phyloP scores from a whole-genome alignment of 371 early-diverging fungal species.

The Syncephalastrum monosporum region DNA sequence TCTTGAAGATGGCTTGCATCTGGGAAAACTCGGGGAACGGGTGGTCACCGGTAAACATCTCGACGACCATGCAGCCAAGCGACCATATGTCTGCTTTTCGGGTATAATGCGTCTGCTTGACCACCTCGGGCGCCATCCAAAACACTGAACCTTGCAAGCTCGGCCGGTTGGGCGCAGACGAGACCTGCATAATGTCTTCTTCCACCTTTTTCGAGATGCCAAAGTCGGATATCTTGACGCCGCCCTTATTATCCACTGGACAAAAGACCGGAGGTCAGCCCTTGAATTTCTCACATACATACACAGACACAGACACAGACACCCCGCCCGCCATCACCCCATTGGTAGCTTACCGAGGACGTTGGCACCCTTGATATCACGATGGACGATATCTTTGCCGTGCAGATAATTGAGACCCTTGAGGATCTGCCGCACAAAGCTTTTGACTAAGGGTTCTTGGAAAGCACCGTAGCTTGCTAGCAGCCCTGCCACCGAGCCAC shows the following conservation, averaged over 20 bases:
- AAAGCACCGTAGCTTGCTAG: constrained; percentile 86
- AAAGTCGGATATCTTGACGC: constrained; percentile 98
- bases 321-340: too few relatives aligned
- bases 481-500: constrained; percentile 90
- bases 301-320: too few relatives aligned
- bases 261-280: background rate
- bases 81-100: constrained; percentile 87
- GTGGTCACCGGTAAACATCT: constrained; percentile 94
- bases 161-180: constrained; percentile 53
- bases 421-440: constrained; percentile 89
- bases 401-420: constrained; percentile 96
- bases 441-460: constrained; percentile 79
- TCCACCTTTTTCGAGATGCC: constrained; percentile 96
- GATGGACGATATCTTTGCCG: constrained; percentile 92
- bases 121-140: constrained; percentile 97
- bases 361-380: constrained; percentile 98
- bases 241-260: constrained; percentile 84
- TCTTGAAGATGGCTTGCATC: constrained; percentile 91
- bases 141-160: constrained; percentile 89
- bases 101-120: constrained; percentile 76
- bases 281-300: background rate
- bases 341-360: constrained; percentile 53
- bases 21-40: constrained; percentile 93
- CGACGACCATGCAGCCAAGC: constrained; percentile 92
- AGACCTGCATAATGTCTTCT: constrained; percentile 45